Base-by-base conservation (phyloP, 2,329 filamentous ascomycete genomes). In the Botrytis elliptica region DNA sequence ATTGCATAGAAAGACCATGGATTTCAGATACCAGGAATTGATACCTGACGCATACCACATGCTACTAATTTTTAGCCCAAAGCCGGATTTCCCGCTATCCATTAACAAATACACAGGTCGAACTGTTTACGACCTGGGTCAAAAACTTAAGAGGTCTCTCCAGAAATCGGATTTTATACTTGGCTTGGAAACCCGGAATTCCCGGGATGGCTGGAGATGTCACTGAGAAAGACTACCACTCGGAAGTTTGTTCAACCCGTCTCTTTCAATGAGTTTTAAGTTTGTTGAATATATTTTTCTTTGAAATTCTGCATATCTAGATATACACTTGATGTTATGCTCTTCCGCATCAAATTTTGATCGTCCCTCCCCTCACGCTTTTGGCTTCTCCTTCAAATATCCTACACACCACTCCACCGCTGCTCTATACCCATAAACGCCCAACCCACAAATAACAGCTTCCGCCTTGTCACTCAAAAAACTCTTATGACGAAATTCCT, bases 401-500 rank as follows among this genome's bases (percentile, higher is more conserved):
- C 83, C 84, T 80, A 77, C 71, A 79, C 84, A 83, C 81, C 83
- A 84, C 80, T 91, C 88, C 73, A 92, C 81, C 0, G 89, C 89
- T 40, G 86, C 88, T 71, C 84, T 85, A 78, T 91, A 92, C 55
- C 90, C 89, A 81, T 84, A 89, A 25, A 85, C 85, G 0, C 90
- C 90, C 80, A 95, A 77, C 0, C 92, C 92, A 77, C 90, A 91
- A 73, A 95, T 90, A 14, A 94, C 89, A 0, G 89, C 92, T 40
- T 88, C 87, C 0, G 92, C 92, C 84, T 94, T 94, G 81, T 95
- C 92, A 77, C 88, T 90, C 76, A 95, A 84, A 79, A 91, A 94
- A 76, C 90, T 93, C 76, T 91, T 89, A 77, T 89, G 87, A 71
- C 92, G 85, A 78, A 88, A 95, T 1, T 85, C 79, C 83, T 95